Evolutionary conservation across 2,329 filamentous ascomycete species (phyloP).

Genomic region (Lecanoromycetidae sp.): DNA sequence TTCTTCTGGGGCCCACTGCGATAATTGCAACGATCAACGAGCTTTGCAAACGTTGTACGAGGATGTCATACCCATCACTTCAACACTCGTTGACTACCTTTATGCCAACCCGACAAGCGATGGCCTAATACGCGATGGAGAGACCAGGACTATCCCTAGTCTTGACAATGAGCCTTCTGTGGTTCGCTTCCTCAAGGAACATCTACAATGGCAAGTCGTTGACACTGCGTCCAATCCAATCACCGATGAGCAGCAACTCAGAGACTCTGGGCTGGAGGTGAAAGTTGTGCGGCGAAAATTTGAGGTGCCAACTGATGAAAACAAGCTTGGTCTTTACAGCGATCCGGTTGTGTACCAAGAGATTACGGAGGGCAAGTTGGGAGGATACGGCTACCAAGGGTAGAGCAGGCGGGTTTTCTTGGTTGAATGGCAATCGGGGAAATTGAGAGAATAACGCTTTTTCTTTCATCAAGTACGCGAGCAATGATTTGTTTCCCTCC

Average conservation of each 20-base stretch:
- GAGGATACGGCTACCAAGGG: background rate
- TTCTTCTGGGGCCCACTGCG: background rate
- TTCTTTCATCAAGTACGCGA: too few species aligned
- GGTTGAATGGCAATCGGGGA: too few species aligned
- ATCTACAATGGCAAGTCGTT: slow-evolving; percentile 1
- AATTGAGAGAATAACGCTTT: too few species aligned
- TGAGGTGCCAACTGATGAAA: background rate
- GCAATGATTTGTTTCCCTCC: too few species aligned
- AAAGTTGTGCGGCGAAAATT: background rate
- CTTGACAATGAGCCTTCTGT: background rate
- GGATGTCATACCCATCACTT: slow-evolving; percentile 5
- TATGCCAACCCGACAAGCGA: background rate
- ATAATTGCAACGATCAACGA: background rate
- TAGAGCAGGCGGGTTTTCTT: too few species aligned
- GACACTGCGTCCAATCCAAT: background rate
- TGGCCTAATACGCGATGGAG: background rate
- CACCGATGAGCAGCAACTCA: background rate
- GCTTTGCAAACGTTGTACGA: background rate
- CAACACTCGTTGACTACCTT: background rate
- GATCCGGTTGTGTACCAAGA: background rate
- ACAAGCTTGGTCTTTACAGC: background rate
- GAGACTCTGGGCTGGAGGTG: background rate
- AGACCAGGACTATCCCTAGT: background rate
- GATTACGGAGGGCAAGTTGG: background rate
- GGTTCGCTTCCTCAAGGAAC: slow-evolving; percentile 1